Base-by-base conservation (phyloP, 1,284 basidiomycete genomes). In the Stygiomarasmius scandens region DNA sequence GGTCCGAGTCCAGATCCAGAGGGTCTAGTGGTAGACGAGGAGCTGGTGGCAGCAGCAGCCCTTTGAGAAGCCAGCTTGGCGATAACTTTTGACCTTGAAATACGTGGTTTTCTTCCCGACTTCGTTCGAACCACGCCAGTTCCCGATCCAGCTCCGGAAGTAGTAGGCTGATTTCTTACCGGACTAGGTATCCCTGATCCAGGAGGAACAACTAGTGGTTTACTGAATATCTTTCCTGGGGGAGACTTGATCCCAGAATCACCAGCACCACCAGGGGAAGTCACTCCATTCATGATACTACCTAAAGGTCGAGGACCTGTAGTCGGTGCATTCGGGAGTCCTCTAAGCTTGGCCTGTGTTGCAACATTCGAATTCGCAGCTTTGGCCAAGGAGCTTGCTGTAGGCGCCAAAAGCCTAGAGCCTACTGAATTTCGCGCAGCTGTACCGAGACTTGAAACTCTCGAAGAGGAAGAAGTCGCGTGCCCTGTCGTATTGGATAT, bases 71-170 rank as follows among this genome's bases (percentile, higher is more conserved):
- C 88, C 23, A 92, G 74, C 64, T 78, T 83, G 1, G 89, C 87
- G 51, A 92, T 90, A 36, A 92, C 87, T 59, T 85, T 86, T 24
- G 88, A 88, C 23, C 90, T 82, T 36, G 90, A 92, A 60, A 92
- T 89, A 10, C 88, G 82, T 3, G 90, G 90, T 64, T 84, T 85
- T 60, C 87, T 82, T 12, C 78, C 77, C 29, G 76, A 70, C 23
- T 82, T 64, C 16, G 76, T 69, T 49, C 78, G 77, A 22, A 78
- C 72, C 58, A 75, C 72, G 4, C 68, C 65, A 10, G 71, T 62
- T 16, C 59, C 47, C 19, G 46, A 25, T 46, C n/a, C 23, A 43
- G 20, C 50, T 8, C 36, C 46, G n/a, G 38, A 45, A 24, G 16
- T 29, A 46, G 14, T 25, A 67, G 63, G 46, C 66, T 67, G 46